phyloP scores from a whole-genome alignment of 768 basidiomycete genomes.

The Suillus brevipes region DNA sequence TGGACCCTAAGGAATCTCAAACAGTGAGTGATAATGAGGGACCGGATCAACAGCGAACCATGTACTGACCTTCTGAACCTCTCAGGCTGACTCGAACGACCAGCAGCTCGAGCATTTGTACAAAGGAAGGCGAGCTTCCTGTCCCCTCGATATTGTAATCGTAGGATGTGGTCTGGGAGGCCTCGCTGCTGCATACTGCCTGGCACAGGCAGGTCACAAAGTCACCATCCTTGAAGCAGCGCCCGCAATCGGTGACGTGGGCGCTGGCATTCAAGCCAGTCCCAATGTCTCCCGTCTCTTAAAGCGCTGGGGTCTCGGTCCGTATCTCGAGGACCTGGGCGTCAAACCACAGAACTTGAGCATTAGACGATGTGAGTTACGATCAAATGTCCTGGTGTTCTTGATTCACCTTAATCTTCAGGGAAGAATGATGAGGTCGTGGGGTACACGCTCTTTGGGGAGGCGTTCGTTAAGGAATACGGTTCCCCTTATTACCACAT shows the following conservation, averaged over 20 bases:
- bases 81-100: not conserved
- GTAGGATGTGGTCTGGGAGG: constrained; percentile 56
- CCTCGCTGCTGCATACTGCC: constrained; percentile 44
- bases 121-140: constrained; percentile 23
- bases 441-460: constrained; percentile 38
- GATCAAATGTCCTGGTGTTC: no score
- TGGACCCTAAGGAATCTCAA: not conserved
- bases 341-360: constrained; percentile 42
- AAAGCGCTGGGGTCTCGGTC: constrained; percentile 51
- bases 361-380: constrained; percentile 43
- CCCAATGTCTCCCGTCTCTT: constrained; percentile 47
- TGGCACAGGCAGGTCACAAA: constrained; percentile 48
- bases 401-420: constrained; percentile 4
- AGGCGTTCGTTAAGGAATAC: constrained; percentile 31
- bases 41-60: not conserved
- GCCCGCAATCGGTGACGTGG: constrained; percentile 41
- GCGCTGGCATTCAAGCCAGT: constrained; percentile 53
- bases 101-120: constrained; percentile 18
- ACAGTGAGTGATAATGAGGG: not conserved
- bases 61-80: not conserved
- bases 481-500: constrained; percentile 36
- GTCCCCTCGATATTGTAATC: constrained; percentile 39
- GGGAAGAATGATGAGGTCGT: constrained; percentile 37
- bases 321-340: constrained; percentile 37
- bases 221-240: constrained; percentile 51